Evolutionary conservation across 2,329 filamentous ascomycete species (phyloP).

Genomic region (Fusarium luffae): DNA sequence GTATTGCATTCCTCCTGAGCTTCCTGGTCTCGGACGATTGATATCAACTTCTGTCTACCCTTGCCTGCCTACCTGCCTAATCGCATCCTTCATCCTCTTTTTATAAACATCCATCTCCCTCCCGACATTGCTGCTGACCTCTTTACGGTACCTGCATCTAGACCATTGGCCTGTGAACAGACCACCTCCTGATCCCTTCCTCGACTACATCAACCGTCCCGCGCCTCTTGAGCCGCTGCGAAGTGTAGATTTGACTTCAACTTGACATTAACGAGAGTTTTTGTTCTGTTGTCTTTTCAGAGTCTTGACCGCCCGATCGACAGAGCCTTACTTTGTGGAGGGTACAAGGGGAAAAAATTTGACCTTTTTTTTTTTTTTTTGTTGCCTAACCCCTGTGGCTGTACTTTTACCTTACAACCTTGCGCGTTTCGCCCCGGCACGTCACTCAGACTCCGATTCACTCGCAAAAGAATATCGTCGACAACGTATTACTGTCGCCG

Average conservation of each 20-base stretch:
- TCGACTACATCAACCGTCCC: conserved; percentile 34
- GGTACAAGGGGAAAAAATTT: conserved; percentile 23
- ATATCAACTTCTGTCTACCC: conserved; percentile 14
- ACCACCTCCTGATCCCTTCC: conserved; percentile 46
- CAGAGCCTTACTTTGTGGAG: conserved; percentile 28
- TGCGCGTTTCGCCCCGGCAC: conserved; percentile 13
- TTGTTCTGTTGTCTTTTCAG: conserved; percentile 16
- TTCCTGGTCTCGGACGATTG: conserved; percentile 35
- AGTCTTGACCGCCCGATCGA: conserved; percentile 23
- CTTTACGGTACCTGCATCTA: conserved; percentile 47
- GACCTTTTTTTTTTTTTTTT: conserved; percentile 18
- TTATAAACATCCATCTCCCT: conserved; percentile 25
- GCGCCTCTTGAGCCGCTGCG: conserved; percentile 10
- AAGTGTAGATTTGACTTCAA: conserved; percentile 23
- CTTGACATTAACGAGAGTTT: conserved; percentile 16
- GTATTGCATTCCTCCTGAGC: conserved; percentile 27
- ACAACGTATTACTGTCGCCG: conserved; percentile 42
- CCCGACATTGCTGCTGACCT: conserved; percentile 41
- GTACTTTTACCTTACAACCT: conserved; percentile 22
- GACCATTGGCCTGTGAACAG: conserved; percentile 43
- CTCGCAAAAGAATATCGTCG: conserved; percentile 22
- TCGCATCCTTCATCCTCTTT: conserved; percentile 17
- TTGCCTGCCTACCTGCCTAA: conserved; percentile 11
- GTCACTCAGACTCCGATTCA: conserved; percentile 13
- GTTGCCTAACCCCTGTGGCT: conserved; percentile 17